Percentiles rank a stretch among this genome's conserved stretches.
Conservation (phyloP, 108 stramenopile genomes). For the Pseudonitzschia multiseries region DNA sequence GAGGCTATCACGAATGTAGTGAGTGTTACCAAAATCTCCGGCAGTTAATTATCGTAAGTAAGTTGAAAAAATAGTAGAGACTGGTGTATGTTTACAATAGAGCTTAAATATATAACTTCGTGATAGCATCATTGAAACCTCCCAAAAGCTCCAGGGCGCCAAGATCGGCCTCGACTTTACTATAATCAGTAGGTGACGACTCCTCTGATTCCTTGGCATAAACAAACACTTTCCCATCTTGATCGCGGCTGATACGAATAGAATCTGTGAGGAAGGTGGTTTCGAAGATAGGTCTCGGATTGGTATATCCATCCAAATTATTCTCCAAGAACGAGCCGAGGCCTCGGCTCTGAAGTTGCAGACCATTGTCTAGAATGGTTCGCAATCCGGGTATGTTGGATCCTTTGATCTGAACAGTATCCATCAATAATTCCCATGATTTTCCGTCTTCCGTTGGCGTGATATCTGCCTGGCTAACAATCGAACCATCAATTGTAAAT, state of each 20-base stretch:
- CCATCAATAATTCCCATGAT: constrained; percentile 66
- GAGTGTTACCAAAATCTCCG: too few species aligned
- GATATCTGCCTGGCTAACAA: constrained; percentile 77
- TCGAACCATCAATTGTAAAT: constrained; percentile 76
- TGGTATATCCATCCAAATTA: constrained; percentile 50
- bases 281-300: constrained; percentile 61
- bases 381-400: constrained; percentile 72
- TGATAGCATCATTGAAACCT: constrained; percentile 77
- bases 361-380: constrained; percentile 55
- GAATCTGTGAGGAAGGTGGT: constrained; percentile 62
- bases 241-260: constrained; percentile 76
- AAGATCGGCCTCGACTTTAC: constrained; percentile 62
- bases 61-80: too few species aligned
- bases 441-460: constrained; percentile 30
- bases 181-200: constrained; percentile 60
- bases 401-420: constrained; percentile 84
- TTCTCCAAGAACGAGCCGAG: constrained; percentile 67
- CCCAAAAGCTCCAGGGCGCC: constrained; percentile 68
- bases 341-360: constrained; percentile 55
- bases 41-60: too few species aligned
- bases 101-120: constrained; percentile 65
- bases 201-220: constrained; percentile 62
- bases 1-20: too few species aligned
- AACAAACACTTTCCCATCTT: constrained; percentile 77
- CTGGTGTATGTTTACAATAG: too few species aligned